Conservation (phyloP, 352 stramenopile genomes). For the Aphanomyces euteiches region DNA sequence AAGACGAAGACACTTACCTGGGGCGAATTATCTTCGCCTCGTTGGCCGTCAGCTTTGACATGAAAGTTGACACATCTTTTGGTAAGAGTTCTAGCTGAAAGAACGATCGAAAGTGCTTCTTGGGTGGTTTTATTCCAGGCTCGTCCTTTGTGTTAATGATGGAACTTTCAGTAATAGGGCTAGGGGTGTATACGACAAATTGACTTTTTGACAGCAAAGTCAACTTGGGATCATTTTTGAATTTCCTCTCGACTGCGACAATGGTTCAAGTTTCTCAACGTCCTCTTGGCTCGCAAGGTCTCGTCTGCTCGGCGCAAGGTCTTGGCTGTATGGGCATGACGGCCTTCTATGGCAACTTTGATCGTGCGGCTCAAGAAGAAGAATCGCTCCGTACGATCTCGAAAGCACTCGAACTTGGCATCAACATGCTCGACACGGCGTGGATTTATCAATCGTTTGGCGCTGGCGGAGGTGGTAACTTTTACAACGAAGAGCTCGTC, state of each 20-base stretch:
- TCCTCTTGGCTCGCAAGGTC: conserved; percentile 2
- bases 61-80: no score
- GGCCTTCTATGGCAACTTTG: conserved; percentile 26
- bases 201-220: no score
- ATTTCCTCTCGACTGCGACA: not conserved
- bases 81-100: no score
- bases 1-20: no score
- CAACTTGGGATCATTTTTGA: not conserved
- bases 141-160: no score
- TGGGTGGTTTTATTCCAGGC: no score
- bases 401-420: conserved; percentile 38
- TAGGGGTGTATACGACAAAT: no score
- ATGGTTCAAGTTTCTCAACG: not conserved
- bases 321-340: conserved; percentile 25
- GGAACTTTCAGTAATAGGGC: no score
- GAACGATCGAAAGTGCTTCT: no score
- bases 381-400: not conserved
- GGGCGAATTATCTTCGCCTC: no score
- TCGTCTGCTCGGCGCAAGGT: conserved; percentile 2
- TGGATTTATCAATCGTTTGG: conserved; percentile 44
- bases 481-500: conserved; percentile 55
- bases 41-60: no score
- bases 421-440: conserved; percentile 72
- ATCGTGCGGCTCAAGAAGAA: conserved; percentile 11
- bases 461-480: conserved; percentile 42